Percentiles rank a stretch among this genome's conserved stretches.
phyloP scores from a whole-genome alignment of 2,329 filamentous ascomycete species.

The Calonectria montana region DNA sequence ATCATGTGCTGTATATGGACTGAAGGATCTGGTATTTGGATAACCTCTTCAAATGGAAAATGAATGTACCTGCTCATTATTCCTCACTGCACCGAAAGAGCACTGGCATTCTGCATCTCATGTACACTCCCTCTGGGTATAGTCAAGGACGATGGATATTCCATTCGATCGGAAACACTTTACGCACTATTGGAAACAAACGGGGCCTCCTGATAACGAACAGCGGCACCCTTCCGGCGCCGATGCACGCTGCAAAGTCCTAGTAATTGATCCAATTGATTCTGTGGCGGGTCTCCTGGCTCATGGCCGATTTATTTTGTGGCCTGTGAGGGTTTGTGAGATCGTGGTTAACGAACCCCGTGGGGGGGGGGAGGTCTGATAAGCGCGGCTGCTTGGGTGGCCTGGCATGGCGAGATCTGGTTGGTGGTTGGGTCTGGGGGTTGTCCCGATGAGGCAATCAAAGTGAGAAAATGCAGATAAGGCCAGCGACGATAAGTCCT shows the following conservation, averaged over 20 bases:
- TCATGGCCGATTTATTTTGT: not conserved
- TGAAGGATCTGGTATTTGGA: no score
- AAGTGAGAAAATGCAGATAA: conserved; percentile 22
- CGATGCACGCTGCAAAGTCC: conserved; percentile 1
- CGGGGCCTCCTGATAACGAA: conserved; percentile 3
- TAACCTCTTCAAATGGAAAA: no score
- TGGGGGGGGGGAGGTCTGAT: conserved; percentile 14
- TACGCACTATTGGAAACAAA: not conserved
- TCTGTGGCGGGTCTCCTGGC: not conserved
- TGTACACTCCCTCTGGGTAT: no score
- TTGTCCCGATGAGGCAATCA: conserved; percentile 17
- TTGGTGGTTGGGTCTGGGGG: not conserved
- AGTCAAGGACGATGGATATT: no score
- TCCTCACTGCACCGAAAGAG: no score
- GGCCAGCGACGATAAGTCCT: not conserved
- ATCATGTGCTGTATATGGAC: no score
- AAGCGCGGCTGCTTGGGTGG: conserved; percentile 12
- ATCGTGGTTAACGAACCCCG: conserved; percentile 5
- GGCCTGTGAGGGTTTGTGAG: not conserved
- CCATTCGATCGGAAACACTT: no score
- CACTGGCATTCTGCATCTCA: no score
- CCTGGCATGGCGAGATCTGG: not conserved
- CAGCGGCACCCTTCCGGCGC: not conserved
- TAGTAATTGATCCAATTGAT: not conserved
- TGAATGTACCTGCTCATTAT: no score